Base-by-base conservation (phyloP, 495 filamentous ascomycete species). In the Jackrogersella minutella region DNA sequence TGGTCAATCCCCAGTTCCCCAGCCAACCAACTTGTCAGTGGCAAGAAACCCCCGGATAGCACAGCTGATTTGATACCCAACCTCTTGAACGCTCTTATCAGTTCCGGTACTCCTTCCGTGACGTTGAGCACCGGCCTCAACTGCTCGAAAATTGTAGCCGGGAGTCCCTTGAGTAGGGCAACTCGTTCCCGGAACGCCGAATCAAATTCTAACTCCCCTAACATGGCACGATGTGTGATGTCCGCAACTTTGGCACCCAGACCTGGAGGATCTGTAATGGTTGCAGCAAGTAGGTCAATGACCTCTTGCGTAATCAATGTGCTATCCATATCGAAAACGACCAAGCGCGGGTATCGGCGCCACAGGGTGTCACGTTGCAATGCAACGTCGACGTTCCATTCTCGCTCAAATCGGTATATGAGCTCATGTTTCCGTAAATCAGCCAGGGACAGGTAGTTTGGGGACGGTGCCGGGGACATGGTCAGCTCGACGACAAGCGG, bases 291-390 rank as follows among this genome's bases (percentile, higher is more conserved):
- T 70, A 97, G 88, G 70, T 99, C 95, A 70, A 99, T 97, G 19
- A 96, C 92, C 80, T 99, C 95, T 73, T 99, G 92, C 58, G 93
- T 86, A 68, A 99, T 97, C 57, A 99, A 82, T 0, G 95, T 99
- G 62, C 89, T 93, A 76, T 99, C 95, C 95, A 99, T 99, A 73
- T 99, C 95, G 69, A 99, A 99, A 22, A 96, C 88, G 1, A 91
- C 93, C 4, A 99, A 79, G 2, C 91, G 87, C 72, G 92, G 90
- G 73, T 93, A 84, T 19, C 86, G 83, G 39, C 90, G 85, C 80
- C 88, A 92, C n/a, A 91, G 80, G 28, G 81, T 85, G 62, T 93
- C 90, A 43, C 71, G 68, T 73, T 93, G 89, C 50, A 96, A 79
- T 8, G 89, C 86, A 8, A 92, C 87, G 70, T 97, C 92, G 30